Percentiles rank a stretch among this genome's conserved stretches.
Evolutionary conservation across 108 stramenopile species (phyloP).

Genomic region (Skeletonema menzelii): DNA sequence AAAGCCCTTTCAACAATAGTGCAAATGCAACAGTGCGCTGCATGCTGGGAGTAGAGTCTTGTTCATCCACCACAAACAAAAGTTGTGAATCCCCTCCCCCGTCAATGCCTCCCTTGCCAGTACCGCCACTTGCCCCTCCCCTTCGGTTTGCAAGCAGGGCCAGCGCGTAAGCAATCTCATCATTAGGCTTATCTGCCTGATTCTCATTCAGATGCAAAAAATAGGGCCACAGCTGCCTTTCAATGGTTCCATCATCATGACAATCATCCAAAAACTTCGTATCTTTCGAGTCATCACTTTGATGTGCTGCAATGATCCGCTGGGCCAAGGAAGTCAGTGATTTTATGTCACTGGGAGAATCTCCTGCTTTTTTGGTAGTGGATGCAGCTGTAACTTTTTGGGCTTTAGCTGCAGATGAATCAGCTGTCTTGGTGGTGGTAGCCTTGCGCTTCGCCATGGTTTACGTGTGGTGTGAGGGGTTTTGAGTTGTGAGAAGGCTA

Average conservation of each 20-base stretch:
- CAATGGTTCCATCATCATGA: conserved; percentile 20
- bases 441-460: conserved; percentile 23
- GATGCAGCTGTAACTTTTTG: not conserved
- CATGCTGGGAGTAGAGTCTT: not conserved
- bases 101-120: not conserved
- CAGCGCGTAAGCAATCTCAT: conserved; percentile 28
- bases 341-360: not conserved
- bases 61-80: conserved; percentile 26
- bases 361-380: not conserved
- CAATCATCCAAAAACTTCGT: conserved; percentile 13
- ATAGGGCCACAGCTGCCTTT: conserved; percentile 29
- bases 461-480: too few relatives aligned
- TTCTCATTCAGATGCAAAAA: conserved; percentile 3
- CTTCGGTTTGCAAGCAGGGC: conserved; percentile 25
- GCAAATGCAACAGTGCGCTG: not conserved
- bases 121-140: not conserved
- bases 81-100: conserved; percentile 19
- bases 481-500: too few relatives aligned
- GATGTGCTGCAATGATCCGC: conserved; percentile 6
- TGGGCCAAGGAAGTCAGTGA: not conserved
- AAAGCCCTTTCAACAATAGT: not conserved
- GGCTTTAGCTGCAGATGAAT: not conserved
- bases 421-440: not conserved
- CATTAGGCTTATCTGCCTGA: not conserved
- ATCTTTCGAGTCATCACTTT: not conserved